Conservation (phyloP, 2,329 filamentous ascomycete genomes). For the Trichoderma aggressivum region DNA sequence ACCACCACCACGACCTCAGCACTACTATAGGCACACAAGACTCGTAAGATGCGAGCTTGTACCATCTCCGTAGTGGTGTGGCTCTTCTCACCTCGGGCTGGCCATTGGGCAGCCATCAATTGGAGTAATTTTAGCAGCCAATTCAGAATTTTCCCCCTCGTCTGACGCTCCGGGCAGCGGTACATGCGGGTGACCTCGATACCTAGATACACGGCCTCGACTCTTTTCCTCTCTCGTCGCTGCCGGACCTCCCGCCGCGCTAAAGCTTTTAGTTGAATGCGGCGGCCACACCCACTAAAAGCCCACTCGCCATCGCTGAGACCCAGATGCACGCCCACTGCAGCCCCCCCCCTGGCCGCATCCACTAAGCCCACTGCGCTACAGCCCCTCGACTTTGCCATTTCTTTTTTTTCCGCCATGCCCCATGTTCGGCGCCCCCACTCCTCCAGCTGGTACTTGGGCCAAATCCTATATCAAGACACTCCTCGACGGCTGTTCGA, state of each 20-base stretch:
- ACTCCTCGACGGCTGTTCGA: constrained; percentile 16
- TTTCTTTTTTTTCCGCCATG: constrained; percentile 10
- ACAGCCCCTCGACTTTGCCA: constrained; percentile 4
- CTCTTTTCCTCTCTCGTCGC: not conserved
- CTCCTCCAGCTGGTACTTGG: constrained; percentile 6
- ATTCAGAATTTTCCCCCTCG: not conserved
- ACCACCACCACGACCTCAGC: not conserved
- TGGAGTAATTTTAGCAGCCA: not conserved
- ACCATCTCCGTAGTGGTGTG: not conserved
- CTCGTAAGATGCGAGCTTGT: not conserved
- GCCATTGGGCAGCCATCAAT: not conserved
- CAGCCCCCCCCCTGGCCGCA: constrained; percentile 10
- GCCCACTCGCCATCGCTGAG: constrained; percentile 17
- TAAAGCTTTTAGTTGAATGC: constrained; percentile 29
- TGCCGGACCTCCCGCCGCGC: constrained; percentile 30
- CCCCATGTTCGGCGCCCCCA: constrained; percentile 12
- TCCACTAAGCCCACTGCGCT: constrained; percentile 5
- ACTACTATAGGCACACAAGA: not conserved
- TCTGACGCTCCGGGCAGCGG: not conserved
- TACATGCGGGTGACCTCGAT: not conserved
- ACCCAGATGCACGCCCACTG: constrained; percentile 18
- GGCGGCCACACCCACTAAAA: constrained; percentile 20
- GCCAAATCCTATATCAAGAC: constrained; percentile 19
- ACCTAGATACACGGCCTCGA: not conserved
- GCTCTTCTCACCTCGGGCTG: not conserved